Evolutionary conservation across 2,329 filamentous ascomycete species (phyloP).

Genomic region (Xylaria sp.): DNA sequence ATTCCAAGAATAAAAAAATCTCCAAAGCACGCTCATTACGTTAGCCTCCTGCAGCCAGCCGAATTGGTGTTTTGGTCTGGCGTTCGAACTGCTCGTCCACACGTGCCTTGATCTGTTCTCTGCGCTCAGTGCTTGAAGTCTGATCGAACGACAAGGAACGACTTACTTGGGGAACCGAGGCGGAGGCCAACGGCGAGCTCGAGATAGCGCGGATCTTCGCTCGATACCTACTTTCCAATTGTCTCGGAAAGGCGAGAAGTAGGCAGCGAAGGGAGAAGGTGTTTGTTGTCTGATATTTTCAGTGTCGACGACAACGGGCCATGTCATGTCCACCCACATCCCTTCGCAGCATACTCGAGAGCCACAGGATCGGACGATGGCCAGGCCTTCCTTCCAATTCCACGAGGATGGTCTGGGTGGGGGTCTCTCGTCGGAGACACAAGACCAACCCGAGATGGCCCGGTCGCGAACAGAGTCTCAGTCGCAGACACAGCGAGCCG

Average conservation of each 20-base stretch:
- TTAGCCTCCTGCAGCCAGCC: neutral
- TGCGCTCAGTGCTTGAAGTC: no score
- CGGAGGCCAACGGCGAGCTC: no score
- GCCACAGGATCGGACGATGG: conserved; percentile 33
- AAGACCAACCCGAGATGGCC: conserved; percentile 35
- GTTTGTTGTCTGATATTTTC: neutral
- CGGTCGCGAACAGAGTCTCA: conserved; percentile 32
- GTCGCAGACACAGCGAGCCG: conserved; percentile 38
- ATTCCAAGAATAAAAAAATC: neutral
- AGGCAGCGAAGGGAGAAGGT: neutral
- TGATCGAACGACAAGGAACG: no score
- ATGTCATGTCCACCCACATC: conserved; percentile 13
- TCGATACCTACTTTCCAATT: neutral
- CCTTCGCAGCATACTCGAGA: conserved; percentile 36
- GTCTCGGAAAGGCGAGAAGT: conserved; percentile 7
- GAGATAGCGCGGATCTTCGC: no score
- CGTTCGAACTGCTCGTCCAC: neutral
- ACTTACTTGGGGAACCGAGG: no score
- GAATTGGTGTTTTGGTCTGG: neutral
- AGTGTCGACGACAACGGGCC: neutral
- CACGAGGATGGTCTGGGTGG: conserved; percentile 40
- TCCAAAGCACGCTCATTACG: neutral
- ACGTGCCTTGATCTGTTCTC: neutral
- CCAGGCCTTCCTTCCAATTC: conserved; percentile 44
- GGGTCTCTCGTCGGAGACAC: neutral